Percentiles rank a stretch among this genome's conserved stretches.
phyloP scores from a whole-genome alignment of 2,329 filamentous ascomycete species.

The Rhynchosporium secalis region DNA sequence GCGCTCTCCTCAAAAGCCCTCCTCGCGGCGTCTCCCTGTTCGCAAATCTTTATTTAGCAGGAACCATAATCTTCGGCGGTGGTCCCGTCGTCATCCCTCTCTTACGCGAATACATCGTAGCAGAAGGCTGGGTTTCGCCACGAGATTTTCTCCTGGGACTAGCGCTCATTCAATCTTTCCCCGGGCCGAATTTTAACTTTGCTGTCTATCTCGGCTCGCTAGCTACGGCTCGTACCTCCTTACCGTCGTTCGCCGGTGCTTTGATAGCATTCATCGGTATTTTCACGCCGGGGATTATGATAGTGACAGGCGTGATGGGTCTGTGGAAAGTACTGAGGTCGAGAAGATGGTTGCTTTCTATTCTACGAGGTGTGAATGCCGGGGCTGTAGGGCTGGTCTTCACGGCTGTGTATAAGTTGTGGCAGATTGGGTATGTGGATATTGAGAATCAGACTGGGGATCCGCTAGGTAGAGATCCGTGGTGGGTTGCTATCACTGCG shows the following conservation, averaged over 20 bases:
- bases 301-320: constrained; percentile 52
- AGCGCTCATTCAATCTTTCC: constrained; percentile 70
- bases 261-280: constrained; percentile 54
- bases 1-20: constrained; percentile 44
- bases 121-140: constrained; percentile 65
- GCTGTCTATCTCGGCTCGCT: constrained; percentile 60
- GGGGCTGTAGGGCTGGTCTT: constrained; percentile 62
- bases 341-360: constrained; percentile 47
- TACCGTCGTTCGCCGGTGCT: constrained; percentile 46
- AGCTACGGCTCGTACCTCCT: constrained; percentile 39
- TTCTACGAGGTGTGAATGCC: constrained; percentile 58
- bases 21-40: constrained; percentile 53
- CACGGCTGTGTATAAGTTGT: constrained; percentile 63
- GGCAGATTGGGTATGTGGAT: constrained; percentile 61
- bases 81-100: constrained; percentile 66
- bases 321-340: constrained; percentile 57
- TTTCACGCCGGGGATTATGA: constrained; percentile 51
- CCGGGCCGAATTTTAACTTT: constrained; percentile 63
- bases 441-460: constrained; percentile 49
- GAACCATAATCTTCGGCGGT: constrained; percentile 55
- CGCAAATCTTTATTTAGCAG: constrained; percentile 41
- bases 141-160: constrained; percentile 73
- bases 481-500: constrained; percentile 63
- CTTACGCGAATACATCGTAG: constrained; percentile 62
- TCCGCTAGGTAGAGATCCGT: constrained; percentile 58